Evolutionary conservation across 2,329 filamentous ascomycete genomes (phyloP).

Genomic region (Chrysosporium keratinophilum): DNA sequence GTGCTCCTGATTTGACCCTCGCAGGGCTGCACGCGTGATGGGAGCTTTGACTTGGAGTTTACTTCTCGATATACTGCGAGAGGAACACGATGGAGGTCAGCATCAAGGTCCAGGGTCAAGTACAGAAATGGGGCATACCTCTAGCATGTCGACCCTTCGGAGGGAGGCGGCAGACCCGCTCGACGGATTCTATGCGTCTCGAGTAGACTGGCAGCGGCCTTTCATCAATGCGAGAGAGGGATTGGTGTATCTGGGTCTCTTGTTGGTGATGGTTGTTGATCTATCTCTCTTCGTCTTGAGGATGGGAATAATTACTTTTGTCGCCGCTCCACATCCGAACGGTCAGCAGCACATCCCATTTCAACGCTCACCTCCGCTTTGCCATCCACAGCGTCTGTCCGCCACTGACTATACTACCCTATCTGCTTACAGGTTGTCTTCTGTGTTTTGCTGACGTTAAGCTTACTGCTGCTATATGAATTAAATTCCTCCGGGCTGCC

Average conservation of each 20-base stretch:
- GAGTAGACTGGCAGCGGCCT: not conserved
- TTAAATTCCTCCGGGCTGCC: not conserved
- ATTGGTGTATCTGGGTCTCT: not conserved
- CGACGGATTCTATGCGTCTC: not conserved
- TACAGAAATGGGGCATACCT: conserved; percentile 1
- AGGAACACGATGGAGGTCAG: conserved; percentile 4
- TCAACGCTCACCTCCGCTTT: conserved; percentile 2
- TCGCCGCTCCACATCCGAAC: conserved; percentile 3
- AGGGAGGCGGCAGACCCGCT: not conserved
- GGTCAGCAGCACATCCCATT: conserved; percentile 11
- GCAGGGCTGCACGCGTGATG: conserved; percentile 7
- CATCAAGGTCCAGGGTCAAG: not conserved
- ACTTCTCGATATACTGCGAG: not conserved
- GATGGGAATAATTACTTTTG: conserved; percentile 9
- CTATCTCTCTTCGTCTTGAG: not conserved
- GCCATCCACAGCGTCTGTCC: not conserved
- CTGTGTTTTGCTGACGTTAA: not conserved
- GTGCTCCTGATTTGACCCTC: not conserved
- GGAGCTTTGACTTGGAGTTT: not conserved
- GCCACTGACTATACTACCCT: not conserved
- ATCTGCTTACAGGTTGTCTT: not conserved
- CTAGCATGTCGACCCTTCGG: not conserved
- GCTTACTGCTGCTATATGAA: not conserved
- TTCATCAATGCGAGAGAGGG: not conserved
- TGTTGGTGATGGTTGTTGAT: conserved; percentile 1